Conservation (phyloP, 2,329 filamentous ascomycete genomes). For the Fusarium agapanthi region DNA sequence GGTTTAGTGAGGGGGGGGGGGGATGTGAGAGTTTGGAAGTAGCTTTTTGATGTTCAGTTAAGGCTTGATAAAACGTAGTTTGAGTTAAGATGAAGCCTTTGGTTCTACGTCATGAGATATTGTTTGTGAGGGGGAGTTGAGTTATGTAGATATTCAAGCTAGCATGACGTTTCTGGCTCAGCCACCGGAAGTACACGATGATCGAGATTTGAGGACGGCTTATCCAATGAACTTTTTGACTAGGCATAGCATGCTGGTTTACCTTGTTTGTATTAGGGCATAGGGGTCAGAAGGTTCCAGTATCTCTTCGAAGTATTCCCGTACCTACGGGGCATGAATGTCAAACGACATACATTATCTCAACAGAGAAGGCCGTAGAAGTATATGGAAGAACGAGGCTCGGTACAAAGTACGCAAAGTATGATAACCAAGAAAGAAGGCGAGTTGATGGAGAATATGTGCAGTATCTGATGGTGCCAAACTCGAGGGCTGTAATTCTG, state of each 20-base stretch:
- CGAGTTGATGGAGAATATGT: not conserved
- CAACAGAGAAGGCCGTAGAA: not conserved
- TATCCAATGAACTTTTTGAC: not conserved
- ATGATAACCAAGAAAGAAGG: not conserved
- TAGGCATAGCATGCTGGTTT: not conserved
- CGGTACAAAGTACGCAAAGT: fast-evolving
- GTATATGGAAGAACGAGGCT: no score
- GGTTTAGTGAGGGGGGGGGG: not conserved
- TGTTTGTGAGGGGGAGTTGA: not conserved
- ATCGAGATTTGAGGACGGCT: fast-evolving
- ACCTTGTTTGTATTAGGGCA: not conserved
- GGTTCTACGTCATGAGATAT: not conserved
- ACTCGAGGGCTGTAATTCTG: not conserved
- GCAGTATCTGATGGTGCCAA: not conserved
- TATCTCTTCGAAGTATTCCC: not conserved
- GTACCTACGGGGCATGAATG: not conserved
- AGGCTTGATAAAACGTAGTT: fast-evolving
- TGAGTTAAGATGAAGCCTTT: no score
- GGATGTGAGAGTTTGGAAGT: not conserved
- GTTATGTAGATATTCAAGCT: not conserved
- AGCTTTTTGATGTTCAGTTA: fast-evolving
- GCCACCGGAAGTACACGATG: not conserved
- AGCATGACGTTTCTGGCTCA: not conserved
- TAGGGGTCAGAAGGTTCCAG: not conserved
- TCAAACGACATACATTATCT: no score